Evolutionary conservation across 2,329 filamentous ascomycete species (phyloP), one percentile per base, ranked within the genome.

Genomic region (Geosmithia morbida): DNA sequence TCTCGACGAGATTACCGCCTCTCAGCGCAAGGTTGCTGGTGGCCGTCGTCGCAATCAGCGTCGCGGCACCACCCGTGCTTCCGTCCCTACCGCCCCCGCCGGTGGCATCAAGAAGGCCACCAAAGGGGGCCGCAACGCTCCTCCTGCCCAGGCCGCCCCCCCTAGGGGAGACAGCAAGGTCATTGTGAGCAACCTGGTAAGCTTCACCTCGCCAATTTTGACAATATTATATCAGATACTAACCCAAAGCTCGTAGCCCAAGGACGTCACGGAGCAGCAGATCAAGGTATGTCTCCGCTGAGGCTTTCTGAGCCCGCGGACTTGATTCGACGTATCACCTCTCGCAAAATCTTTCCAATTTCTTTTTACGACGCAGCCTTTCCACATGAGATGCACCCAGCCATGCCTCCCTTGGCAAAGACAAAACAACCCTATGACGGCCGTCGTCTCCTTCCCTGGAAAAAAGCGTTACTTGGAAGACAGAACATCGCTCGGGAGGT

Each of bases 211-310:
- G 18, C 33, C 17, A 14, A n/a, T 10, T 3, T 26, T 5, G 19
- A 39, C n/a, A 8, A 19, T 41, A n/a, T 39, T 7, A 7, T 16
- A 33, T 19, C 17, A 26, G 44, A 10, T 40, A 45, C 75, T 84
- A 71, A 85, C 66, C 22, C 42, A 26, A 8, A 17, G 8, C 18
- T 13, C 48, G 33, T 56, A 97, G 87, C 92, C 92, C 66, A 82
- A 83, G 74, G 92, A 98, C 81, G 88, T 98, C 68, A 87, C 81
- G 71, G 90, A 97, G 78, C 74, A 72, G 72, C 87, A 94, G 82
- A 94, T 98, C 74, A 97, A 98, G 92, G 92, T 98, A 98, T 94
- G 92, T 98, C 88, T 85, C 88, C 81, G 75, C 79, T 84, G 74
- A 83, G 82, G 81, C 78, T 62, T 67, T 70, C 64, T 67, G 62